Base-by-base conservation (phyloP, 2,329 filamentous ascomycete genomes). In the Neurospora crassa region DNA sequence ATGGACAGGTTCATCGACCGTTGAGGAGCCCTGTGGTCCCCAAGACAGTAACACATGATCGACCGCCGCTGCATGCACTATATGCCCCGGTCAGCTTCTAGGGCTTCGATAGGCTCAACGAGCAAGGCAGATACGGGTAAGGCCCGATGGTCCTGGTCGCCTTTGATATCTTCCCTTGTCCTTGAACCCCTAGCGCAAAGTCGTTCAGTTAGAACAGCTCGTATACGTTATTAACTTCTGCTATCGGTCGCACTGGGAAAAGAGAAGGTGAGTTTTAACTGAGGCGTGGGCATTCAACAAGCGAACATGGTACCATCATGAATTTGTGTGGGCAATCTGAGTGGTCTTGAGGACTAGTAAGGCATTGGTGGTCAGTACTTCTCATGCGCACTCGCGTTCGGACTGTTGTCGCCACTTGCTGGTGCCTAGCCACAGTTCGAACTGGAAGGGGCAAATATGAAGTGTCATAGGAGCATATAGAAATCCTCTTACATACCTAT, bases 11-110 rank as follows among this genome's bases (percentile, higher is more conserved):
- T 14, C 24, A 34, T 59, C 47, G 67, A 67, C 67, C 67, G 40
- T 40, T 72, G 67, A 29, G 45, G 40, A 40, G 67, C 69, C 43
- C 40, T 37, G 41, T 37, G 41, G 47, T 34, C 43, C 16, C 68
- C 45, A 67, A 67, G 69, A 68, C 67, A 68, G 63, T 70, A 70
- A 74, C 74, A 75, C 73, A 74, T 75, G 74, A 75, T 75, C 74
- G 72, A 70, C 74, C 47, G 72, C 70, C 70, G 68, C 74, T 75
- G 74, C 74, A 75, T 74, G 74, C 72, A 72, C 59, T 68, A 71
- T 45, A 59, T 68, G 53, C 67, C 70, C 70, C 29, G 53, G 53
- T 63, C 53, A 63, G 53, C 53, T 37, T 63, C 53, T 37, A 63
- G 29, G 53, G 53, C 53, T 37, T 63, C 29, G 24, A 63, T 63